These are phyloP conservation scores for Dictyostelium firmibasis DNA, from an alignment of 78 protist genomes.

Conservation along the genomic window DNA sequence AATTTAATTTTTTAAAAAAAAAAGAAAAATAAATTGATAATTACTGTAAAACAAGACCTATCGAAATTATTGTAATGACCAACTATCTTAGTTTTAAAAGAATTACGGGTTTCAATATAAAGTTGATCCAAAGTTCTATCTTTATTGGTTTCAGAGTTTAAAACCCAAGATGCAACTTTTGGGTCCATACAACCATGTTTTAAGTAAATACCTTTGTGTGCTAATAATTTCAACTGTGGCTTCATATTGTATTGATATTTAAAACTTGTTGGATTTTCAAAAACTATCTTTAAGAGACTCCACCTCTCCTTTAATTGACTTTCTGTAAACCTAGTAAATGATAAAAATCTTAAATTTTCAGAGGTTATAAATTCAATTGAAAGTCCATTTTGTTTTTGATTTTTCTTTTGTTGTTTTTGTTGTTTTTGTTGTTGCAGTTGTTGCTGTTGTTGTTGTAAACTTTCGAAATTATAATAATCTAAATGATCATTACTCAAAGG, in stretches of 20 bases:
- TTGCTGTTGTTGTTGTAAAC: background rate
- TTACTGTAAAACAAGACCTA: conserved; percentile 15
- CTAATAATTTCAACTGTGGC: conserved; percentile 35
- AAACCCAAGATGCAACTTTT: conserved; percentile 44
- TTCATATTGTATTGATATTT: conserved; percentile 39
- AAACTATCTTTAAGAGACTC: background rate
- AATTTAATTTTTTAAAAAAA: background rate
- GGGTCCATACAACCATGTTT: conserved; percentile 44
- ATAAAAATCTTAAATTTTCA: background rate
- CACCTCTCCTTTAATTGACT: background rate
- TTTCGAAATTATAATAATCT: background rate
- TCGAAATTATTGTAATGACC: background rate
- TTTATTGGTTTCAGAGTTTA: conserved; percentile 18
- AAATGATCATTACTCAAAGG: conserved; percentile 1
- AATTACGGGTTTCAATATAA: background rate
- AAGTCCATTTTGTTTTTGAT: background rate
- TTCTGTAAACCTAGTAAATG: background rate
- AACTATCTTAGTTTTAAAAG: background rate
- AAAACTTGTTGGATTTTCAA: conserved; percentile 33
- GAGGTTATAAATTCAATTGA: background rate
- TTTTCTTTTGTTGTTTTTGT: background rate
- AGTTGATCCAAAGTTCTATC: conserved; percentile 31
- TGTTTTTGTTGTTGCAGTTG: background rate
- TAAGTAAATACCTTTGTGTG: background rate
- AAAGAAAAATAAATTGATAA: background rate